phyloP scores from a whole-genome alignment of 345 rosid genomes.

The Linum trigynum region DNA sequence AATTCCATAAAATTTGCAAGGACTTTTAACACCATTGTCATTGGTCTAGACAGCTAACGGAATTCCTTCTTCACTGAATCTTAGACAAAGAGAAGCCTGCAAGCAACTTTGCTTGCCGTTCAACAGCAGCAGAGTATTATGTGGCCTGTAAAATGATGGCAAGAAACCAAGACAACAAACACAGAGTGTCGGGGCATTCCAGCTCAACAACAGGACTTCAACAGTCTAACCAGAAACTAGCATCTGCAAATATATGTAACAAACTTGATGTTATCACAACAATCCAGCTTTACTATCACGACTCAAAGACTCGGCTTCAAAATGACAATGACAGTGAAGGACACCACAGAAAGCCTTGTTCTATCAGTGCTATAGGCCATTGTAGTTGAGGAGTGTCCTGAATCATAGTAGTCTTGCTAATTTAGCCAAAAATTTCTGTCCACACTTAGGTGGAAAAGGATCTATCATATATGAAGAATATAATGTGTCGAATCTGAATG shows the following conservation, averaged over 20 bases:
- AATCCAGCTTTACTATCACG: background rate
- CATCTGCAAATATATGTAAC: background rate
- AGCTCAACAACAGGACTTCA: constrained; percentile 11
- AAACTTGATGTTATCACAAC: too few relatives aligned
- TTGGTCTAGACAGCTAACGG: constrained; percentile 70
- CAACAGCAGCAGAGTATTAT: background rate
- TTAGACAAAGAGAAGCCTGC: constrained; percentile 73
- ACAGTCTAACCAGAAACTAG: background rate
- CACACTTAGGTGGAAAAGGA: too few relatives aligned
- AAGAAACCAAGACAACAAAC: background rate
- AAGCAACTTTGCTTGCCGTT: constrained; percentile 18
- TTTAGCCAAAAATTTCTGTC: too few relatives aligned
- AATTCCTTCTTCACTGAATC: constrained; percentile 71
- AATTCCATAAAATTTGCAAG: constrained; percentile 64
- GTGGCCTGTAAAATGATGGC: background rate
- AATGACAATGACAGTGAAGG: background rate
- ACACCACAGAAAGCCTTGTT: constrained; percentile 37
- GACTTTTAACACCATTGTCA: constrained; percentile 63
- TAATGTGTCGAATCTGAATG: too few relatives aligned
- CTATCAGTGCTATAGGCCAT: constrained; percentile 86
- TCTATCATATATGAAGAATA: too few relatives aligned
- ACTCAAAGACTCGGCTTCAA: constrained; percentile 3
- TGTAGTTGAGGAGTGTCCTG: constrained; percentile 56
- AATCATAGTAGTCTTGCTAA: constrained; percentile 77
- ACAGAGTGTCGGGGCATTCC: background rate